These are phyloP conservation scores for Pugionium dolabratum DNA, from an alignment of 345 rosid genomes.

Conservation along the genomic window DNA sequence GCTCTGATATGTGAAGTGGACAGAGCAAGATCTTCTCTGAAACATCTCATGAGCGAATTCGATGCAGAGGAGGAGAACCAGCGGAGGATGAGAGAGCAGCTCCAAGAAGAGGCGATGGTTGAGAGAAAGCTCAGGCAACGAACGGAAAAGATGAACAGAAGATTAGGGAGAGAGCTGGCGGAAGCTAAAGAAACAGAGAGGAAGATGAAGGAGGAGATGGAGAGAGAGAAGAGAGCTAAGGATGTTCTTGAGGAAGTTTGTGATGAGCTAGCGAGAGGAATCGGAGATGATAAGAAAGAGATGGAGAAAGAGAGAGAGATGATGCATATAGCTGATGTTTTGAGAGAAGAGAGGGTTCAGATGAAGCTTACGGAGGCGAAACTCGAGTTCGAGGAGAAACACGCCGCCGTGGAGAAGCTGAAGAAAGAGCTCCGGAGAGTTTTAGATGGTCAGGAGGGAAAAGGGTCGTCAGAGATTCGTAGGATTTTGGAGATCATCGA, in stretches of 20 bases:
- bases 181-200: slow-evolving; percentile 53
- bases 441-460: slow-evolving; percentile 43
- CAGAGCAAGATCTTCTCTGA: slow-evolving; percentile 56
- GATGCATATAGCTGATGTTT: slow-evolving; percentile 88
- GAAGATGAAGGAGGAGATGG: slow-evolving; percentile 54
- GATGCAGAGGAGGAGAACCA: slow-evolving; percentile 58
- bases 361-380: slow-evolving; percentile 94
- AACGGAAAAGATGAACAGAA: slow-evolving; percentile 86
- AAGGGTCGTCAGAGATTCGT: slow-evolving; percentile 43
- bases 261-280: slow-evolving; percentile 76
- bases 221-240: slow-evolving; percentile 78
- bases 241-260: slow-evolving; percentile 85
- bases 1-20: slow-evolving; percentile 66
- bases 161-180: slow-evolving; percentile 70
- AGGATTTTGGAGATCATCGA: slow-evolving; percentile 51
- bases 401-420: slow-evolving; percentile 68
- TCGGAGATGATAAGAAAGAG: slow-evolving; percentile 80
- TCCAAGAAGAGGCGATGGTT: slow-evolving; percentile 67
- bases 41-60: slow-evolving; percentile 55
- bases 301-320: slow-evolving; percentile 94
- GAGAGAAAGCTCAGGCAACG: slow-evolving; percentile 71
- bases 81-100: slow-evolving; percentile 55
- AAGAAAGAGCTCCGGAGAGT: slow-evolving; percentile 69
- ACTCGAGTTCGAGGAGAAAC: slow-evolving; percentile 84
- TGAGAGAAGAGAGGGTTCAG: slow-evolving; percentile 94